These are phyloP conservation scores for Grosmannia penicillata DNA, from an alignment of 2,329 filamentous ascomycete genomes.

Conservation along the genomic window DNA sequence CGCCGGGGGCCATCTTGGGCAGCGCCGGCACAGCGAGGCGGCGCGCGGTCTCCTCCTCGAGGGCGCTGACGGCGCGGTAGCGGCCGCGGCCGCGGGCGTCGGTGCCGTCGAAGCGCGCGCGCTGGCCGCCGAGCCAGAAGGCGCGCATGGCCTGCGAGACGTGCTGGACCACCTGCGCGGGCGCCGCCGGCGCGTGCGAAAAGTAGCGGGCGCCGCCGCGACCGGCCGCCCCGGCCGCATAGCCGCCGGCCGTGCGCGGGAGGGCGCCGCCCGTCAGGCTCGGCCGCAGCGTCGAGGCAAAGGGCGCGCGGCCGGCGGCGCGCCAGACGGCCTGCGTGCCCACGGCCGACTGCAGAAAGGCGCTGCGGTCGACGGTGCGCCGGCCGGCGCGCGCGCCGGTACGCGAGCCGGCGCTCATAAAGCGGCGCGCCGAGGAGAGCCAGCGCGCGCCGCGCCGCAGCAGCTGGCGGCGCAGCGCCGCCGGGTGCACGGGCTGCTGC, in stretches of 20 bases:
- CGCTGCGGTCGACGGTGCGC: slow-evolving; percentile 30
- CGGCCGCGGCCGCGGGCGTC: slow-evolving; percentile 59
- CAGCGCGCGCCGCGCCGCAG: slow-evolving; percentile 21
- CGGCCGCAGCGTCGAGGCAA: slow-evolving; percentile 75
- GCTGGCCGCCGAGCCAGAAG: slow-evolving; percentile 83
- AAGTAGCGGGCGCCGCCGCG: slow-evolving; percentile 71
- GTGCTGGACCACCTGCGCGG: slow-evolving; percentile 84
- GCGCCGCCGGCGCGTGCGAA: slow-evolving; percentile 71
- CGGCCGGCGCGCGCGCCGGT: slow-evolving; percentile 15
- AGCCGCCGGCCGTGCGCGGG: slow-evolving; percentile 79
- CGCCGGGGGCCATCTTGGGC: slow-evolving; percentile 34
- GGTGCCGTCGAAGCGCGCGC: slow-evolving; percentile 71
- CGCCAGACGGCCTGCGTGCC: slow-evolving; percentile 38
- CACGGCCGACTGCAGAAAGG: slow-evolving; percentile 32
- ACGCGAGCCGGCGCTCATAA: slow-evolving; percentile 30
- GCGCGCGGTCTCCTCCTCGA: slow-evolving; percentile 58
- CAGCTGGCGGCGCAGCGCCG: slow-evolving; percentile 33
- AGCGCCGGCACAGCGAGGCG: slow-evolving; percentile 39
- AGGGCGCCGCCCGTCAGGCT: slow-evolving; percentile 83
- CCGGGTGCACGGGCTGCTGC: slow-evolving; percentile 37
- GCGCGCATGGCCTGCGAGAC: slow-evolving; percentile 88
- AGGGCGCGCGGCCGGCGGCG: slow-evolving; percentile 64
- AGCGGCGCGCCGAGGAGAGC: slow-evolving; percentile 27
- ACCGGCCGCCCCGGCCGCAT: slow-evolving; percentile 54
- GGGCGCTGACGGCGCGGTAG: slow-evolving; percentile 60